phyloP scores from a whole-genome alignment of 345 rosid species.

The Sonneratia caseolaris region DNA sequence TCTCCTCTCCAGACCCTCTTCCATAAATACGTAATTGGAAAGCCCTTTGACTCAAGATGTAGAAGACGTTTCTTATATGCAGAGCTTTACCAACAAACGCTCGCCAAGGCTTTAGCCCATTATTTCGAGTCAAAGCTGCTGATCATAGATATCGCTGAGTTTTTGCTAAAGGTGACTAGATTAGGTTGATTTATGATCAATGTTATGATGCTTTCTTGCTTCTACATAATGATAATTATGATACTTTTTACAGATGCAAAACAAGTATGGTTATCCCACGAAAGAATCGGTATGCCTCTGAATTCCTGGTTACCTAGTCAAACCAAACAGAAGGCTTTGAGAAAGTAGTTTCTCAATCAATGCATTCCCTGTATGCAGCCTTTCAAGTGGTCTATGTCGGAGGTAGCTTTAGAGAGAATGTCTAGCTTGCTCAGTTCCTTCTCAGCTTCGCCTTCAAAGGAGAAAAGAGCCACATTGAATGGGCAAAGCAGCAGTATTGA shows the following conservation, averaged over 20 bases:
- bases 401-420: conserved; percentile 57
- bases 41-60: background rate
- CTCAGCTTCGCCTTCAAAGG: conserved; percentile 42
- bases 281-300: conserved; percentile 53
- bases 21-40: background rate
- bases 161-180: conserved; percentile 63
- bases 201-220: background rate
- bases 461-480: conserved; percentile 42
- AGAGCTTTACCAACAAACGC: conserved; percentile 89
- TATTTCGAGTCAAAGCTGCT: conserved; percentile 71
- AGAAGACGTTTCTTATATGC: conserved; percentile 16
- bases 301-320: background rate
- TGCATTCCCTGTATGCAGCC: conserved; percentile 29
- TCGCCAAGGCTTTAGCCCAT: conserved; percentile 85
- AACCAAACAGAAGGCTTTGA: background rate
- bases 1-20: background rate
- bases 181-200: background rate
- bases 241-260: conserved; percentile 56
- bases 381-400: conserved; percentile 69
- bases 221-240: conserved; percentile 12
- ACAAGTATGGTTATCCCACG: conserved; percentile 67
- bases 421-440: conserved; percentile 67
- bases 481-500: conserved; percentile 49
- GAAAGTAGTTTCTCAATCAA: background rate
- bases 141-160: conserved; percentile 65